Base-by-base conservation (phyloP, 805 yeast genomes). In the Sugiyamaella valdiviana region DNA sequence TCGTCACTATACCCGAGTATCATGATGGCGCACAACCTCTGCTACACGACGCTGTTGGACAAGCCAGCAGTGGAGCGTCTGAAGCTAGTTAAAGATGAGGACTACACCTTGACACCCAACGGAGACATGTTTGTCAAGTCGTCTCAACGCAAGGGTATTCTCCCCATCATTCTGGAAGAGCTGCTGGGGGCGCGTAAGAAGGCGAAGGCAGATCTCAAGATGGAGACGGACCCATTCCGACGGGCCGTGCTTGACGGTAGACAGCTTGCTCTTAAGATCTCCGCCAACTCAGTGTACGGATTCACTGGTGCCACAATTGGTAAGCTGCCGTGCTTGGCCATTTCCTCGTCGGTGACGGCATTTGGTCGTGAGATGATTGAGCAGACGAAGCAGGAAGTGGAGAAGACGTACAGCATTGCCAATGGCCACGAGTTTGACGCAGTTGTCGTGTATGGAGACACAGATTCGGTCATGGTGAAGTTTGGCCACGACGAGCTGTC, bases 291-390 rank as follows among this genome's bases (percentile, higher is more conserved):
- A 1, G 99, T 93, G 4, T 93, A 93, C 65, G 99, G 99, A 42
- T 95, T 93, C 68, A 93, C 99, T 0, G 99, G 99, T 67, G 99
- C 99, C 1, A 93, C 98, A 0, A 83, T 91, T 41, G 99, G 99
- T 46, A 91, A 93, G 62, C 74, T 93, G 47, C 99, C 99, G 0
- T 95, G 99, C 71, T 72, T 93, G 49, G 95, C 95, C 0, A 93
- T 93, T 50, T 95, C 99, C 0, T 88, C 98, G 0, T 88, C 96
- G 1, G 93, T 83, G 35, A 93, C 99, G 0, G 83, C 98, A 0
- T 93, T 83, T 69, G 99, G 99, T 53, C 83, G 99, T 73, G 84
- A 78, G 45, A 93, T 93, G 99, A 93, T 93, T 70, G 96, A 91
- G 67, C 73, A 78, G 57, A 93, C 99, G 0, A 93, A 91, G 59